phyloP scores from a whole-genome alignment of 306 rosid species.

The Corylus avellana region DNA sequence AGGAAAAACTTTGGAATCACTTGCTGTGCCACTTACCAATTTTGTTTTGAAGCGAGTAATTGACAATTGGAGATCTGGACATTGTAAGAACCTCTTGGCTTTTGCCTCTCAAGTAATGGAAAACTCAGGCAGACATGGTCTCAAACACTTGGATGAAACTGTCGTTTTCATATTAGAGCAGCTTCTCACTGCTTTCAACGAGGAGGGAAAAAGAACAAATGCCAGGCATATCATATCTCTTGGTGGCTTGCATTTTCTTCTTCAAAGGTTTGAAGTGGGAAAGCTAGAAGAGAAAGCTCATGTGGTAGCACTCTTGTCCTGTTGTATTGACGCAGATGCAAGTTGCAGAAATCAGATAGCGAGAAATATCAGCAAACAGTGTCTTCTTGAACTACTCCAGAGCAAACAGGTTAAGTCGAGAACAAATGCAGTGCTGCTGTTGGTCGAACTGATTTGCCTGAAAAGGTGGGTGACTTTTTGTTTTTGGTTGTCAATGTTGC shows the following conservation, averaged over 20 bases:
- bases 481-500: conserved; percentile 3
- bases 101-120: conserved; percentile 46
- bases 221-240: conserved; percentile 51
- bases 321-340: conserved; percentile 57
- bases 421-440: conserved; percentile 50
- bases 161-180: conserved; percentile 48
- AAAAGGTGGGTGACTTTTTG: conserved; percentile 44
- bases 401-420: conserved; percentile 48
- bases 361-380: conserved; percentile 43
- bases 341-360: conserved; percentile 57
- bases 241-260: conserved; percentile 61
- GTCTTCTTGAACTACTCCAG: conserved; percentile 61
- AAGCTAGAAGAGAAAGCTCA: conserved; percentile 56
- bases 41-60: conserved; percentile 65
- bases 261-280: conserved; percentile 56
- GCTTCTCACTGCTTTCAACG: conserved; percentile 46
- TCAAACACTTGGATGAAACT: conserved; percentile 37
- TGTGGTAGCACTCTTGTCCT: conserved; percentile 41
- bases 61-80: conserved; percentile 69
- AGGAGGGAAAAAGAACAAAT: conserved; percentile 50
- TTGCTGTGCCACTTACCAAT: conserved; percentile 60
- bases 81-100: conserved; percentile 41
- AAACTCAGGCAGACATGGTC: conserved; percentile 29
- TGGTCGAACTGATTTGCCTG: conserved; percentile 57
- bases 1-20: conserved; percentile 55